Evolutionary conservation across 129 eudicot genomes (phyloP), one percentile per base, ranked within the genome.

Genomic region (Flaveria trinervia): DNA sequence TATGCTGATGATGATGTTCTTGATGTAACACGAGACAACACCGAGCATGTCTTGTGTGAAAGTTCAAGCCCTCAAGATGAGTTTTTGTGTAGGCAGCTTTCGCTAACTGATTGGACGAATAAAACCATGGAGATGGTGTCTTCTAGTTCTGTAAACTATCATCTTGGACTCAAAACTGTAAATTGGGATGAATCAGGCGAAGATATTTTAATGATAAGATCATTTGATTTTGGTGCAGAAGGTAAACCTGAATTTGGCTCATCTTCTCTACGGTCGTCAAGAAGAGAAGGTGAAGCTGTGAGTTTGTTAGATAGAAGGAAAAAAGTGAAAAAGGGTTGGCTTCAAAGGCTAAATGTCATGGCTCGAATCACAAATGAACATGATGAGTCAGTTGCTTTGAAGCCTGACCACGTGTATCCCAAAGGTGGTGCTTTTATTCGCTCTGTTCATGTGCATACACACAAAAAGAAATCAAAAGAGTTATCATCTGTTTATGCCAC

Each of bases 401-500:
- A 85, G 46, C 26, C 77, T 4, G 51, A 65, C 20, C 66, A 74
- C 17, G 30, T 20, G 14, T 44, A 68, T 7, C 17, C 88, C 39
- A 75, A 75, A 33, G 62, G 48, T 1, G 85, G 71, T 23, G 48
- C 70, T 10, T 13, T 68, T 55, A 22, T 30, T 43, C 85, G 66
- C 8, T 79, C 81, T 15, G 85, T 93, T 65, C 86, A 82, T 17
- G 90, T 88, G 28, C 86, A 80, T 20, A 49, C 86, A 16, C 76
- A 80, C 67, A 82, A 57, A 68, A 93, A 90, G 80, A 80, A 72
- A 49, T 59, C 86, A 0, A 93, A 90, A 77, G 96, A 90, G 77
- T 67, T 93, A 46, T 90, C 96, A 3, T 85, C 92, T 0, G 77
- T 93, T 36, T 89, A 82, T 23, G 77, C 83, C 10, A 86, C 88